Evolutionary conservation across 1,284 basidiomycete genomes (phyloP).

Genomic region (Rhizoctonia solani): DNA sequence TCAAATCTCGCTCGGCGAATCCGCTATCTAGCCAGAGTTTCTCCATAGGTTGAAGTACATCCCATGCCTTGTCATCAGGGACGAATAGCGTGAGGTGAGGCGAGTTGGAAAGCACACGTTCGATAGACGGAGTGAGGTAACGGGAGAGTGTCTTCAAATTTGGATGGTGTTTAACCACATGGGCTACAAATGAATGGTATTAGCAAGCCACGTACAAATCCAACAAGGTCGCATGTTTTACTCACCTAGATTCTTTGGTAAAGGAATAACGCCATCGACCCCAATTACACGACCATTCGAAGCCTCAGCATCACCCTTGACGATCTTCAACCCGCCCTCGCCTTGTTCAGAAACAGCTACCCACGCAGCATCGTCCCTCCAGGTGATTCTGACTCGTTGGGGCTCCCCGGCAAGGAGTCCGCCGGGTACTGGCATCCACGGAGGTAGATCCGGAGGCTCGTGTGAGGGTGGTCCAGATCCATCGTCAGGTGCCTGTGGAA

Average conservation of each 20-base stretch:
- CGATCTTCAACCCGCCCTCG: slow-evolving; percentile 63
- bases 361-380: slow-evolving; percentile 54
- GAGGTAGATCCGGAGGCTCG: slow-evolving; percentile 73
- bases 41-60: slow-evolving; percentile 65
- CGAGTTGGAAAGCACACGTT: slow-evolving; percentile 59
- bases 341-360: slow-evolving; percentile 77
- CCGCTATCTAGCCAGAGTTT: slow-evolving; percentile 83
- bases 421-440: slow-evolving; percentile 82
- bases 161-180: slow-evolving; percentile 59
- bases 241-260: slow-evolving; percentile 77
- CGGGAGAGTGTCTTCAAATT: slow-evolving; percentile 71
- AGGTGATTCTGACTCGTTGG: slow-evolving; percentile 74
- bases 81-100: slow-evolving; percentile 88
- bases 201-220: background rate
- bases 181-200: slow-evolving; percentile 49
- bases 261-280: slow-evolving; percentile 73
- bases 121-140: slow-evolving; percentile 63
- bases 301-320: slow-evolving; percentile 60
- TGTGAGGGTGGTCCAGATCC: slow-evolving; percentile 52
- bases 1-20: slow-evolving; percentile 78
- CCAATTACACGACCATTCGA: slow-evolving; percentile 81
- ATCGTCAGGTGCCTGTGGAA: slow-evolving; percentile 60
- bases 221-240: slow-evolving; percentile 23
- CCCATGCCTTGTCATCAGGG: slow-evolving; percentile 83
- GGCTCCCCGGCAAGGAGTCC: slow-evolving; percentile 82